Percentiles rank a stretch among this genome's conserved stretches.
Evolutionary conservation across 768 basidiomycete genomes (phyloP).

Genomic region (Astraeus odoratus): DNA sequence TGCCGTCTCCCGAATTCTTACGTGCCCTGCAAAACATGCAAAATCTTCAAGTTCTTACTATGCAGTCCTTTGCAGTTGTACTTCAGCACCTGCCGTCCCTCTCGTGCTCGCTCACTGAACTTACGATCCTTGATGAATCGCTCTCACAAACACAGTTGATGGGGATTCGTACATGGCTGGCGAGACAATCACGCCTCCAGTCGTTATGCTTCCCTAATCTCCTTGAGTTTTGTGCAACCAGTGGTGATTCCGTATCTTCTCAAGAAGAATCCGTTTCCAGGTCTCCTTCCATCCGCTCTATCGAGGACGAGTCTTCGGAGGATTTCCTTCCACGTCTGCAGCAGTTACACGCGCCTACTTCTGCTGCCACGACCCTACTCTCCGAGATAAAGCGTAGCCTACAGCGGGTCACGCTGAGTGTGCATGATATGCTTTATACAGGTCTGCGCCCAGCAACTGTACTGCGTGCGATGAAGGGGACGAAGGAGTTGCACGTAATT

Average conservation of each 20-base stretch:
- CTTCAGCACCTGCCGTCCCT: constrained; percentile 14
- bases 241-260: neutral
- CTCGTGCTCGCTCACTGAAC: constrained; percentile 16
- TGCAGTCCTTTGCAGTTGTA: constrained; percentile 20
- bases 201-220: constrained; percentile 23
- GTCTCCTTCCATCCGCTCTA: neutral
- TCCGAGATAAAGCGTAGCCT: constrained; percentile 13
- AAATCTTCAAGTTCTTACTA: constrained; percentile 21
- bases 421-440: constrained; percentile 23
- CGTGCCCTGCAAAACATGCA: constrained; percentile 24
- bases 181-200: constrained; percentile 19
- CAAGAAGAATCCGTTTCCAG: constrained; percentile 8
- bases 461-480: constrained; percentile 21
- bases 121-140: constrained; percentile 22
- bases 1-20: constrained; percentile 14
- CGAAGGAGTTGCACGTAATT: constrained; percentile 23
- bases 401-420: constrained; percentile 16
- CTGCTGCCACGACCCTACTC: constrained; percentile 15
- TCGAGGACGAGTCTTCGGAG: neutral
- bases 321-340: constrained; percentile 19
- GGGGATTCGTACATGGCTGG: constrained; percentile 18
- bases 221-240: constrained; percentile 7
- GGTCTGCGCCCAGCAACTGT: constrained; percentile 23
- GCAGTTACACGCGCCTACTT: constrained; percentile 22
- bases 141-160: constrained; percentile 17